Base-by-base conservation (phyloP, 257 asterid genomes). In the Agastache rugosa region DNA sequence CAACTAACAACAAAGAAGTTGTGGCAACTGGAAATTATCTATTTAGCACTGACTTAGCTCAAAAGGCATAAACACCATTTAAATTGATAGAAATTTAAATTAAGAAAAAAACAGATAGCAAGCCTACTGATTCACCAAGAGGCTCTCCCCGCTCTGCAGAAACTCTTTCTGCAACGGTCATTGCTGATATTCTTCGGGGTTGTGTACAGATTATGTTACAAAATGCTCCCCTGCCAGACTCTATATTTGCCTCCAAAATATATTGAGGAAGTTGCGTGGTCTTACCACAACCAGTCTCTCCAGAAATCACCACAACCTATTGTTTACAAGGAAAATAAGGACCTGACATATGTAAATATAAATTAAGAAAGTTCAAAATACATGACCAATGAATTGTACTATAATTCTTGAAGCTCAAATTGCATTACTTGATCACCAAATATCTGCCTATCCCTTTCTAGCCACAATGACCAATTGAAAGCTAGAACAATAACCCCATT, bases 211-310 rank as follows among this genome's bases (percentile, higher is more conserved):
- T 89, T 79, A 94, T 92, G 89, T 86, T 92, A 83, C 98, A 92
- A 79, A 94, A 94, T 62, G 99, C 98, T 76, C 99, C 99, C 70
- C 99, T 92, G 55, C 98, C 99, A 83, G 99, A 90, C 80, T 94
- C 99, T 78, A 92, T 85, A 80, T 92, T 96, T 14, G 98, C 90
- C 90, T 94, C 99, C 76, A 94, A 80, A 75, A 94, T 87, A 75
- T 89, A 94, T 73, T 94, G 99, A 73, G 99, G 99, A 71, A 94
- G 97, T 81, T 94, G 99, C 39, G 99, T 94, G 75, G 99, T 94
- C 85, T 94, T 94, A 80, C 99, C 99, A 75, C 99, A 94, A 79
- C 99, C 99, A 65, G 99, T 94, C 88, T 94, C 99, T 56, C 99
- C 99, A 75, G 99, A 94, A 79, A 94, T 88, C 71, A 94, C 98